Conservation (phyloP, 1,284 basidiomycete genomes). For the Pseudozyma flocculosa region DNA sequence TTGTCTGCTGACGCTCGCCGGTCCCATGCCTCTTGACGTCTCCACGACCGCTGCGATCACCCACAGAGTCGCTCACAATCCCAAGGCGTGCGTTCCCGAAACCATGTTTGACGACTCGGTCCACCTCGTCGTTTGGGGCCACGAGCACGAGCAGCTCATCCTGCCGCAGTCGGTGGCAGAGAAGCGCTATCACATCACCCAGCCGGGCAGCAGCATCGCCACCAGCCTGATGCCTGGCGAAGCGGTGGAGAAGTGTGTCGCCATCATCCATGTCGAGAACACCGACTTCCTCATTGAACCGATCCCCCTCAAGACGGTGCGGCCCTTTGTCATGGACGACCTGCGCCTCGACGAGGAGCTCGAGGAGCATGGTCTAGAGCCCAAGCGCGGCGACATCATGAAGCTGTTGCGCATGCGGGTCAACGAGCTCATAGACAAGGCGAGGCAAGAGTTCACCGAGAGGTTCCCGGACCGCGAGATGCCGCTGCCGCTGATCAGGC, state of each 20-base stretch:
- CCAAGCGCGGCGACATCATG: conserved; percentile 36
- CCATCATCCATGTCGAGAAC: conserved; percentile 64
- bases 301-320: conserved; percentile 82
- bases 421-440: conserved; percentile 69
- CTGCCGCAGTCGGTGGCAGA: conserved; percentile 85
- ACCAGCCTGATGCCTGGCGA: conserved; percentile 66
- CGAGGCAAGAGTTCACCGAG: conserved; percentile 75
- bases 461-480: conserved; percentile 60
- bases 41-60: no score
- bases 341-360: conserved; percentile 70
- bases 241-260: conserved; percentile 43
- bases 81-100: conserved; percentile 89
- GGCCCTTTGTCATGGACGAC: conserved; percentile 92
- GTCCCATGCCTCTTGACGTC: no score
- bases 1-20: no score
- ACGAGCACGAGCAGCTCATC: conserved; percentile 96
- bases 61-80: conserved; percentile 84
- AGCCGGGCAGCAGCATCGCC: conserved; percentile 92
- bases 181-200: conserved; percentile 85
- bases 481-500: conserved; percentile 76
- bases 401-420: conserved; percentile 41
- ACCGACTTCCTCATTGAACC: conserved; percentile 83
- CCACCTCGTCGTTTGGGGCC: conserved; percentile 93
- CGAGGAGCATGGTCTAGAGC: conserved; percentile 21
- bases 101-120: conserved; percentile 95